A percentile compares a stretch with the other conserved stretches of the same genome.
These are phyloP conservation scores for Lactifluus subvellereus DNA, from an alignment of 768 basidiomycete genomes.

Conservation along the genomic window DNA sequence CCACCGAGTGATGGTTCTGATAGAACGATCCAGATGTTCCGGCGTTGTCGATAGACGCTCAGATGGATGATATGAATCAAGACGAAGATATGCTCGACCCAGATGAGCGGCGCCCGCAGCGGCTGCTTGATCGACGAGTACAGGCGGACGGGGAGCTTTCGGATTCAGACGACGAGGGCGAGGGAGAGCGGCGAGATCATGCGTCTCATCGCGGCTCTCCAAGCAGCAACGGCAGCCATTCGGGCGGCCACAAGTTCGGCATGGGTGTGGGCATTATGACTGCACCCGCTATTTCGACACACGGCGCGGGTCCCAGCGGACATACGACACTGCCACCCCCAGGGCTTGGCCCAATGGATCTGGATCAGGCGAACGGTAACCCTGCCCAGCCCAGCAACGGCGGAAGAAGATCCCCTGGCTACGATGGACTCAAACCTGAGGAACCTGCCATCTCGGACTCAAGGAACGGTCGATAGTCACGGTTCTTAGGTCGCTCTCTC, in stretches of 20 bases:
- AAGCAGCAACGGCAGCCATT: slow-evolving; percentile 39
- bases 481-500: not conserved
- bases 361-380: slow-evolving; percentile 13
- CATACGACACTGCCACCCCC: slow-evolving; percentile 23
- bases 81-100: slow-evolving; percentile 80
- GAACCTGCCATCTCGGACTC: slow-evolving; percentile 23
- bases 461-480: slow-evolving; percentile 21
- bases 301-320: slow-evolving; percentile 67
- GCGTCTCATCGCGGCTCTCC: slow-evolving; percentile 38
- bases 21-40: slow-evolving; percentile 61
- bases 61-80: slow-evolving; percentile 71
- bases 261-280: slow-evolving; percentile 68
- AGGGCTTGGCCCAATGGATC: slow-evolving; percentile 18
- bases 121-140: slow-evolving; percentile 71
- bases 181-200: slow-evolving; percentile 74
- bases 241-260: slow-evolving; percentile 45
- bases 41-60: slow-evolving; percentile 73
- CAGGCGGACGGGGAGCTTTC: slow-evolving; percentile 88
- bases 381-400: slow-evolving; percentile 7
- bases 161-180: slow-evolving; percentile 97
- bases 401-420: slow-evolving; percentile 9
- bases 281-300: slow-evolving; percentile 50
- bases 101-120: slow-evolving; percentile 69
- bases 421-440: slow-evolving; percentile 15
- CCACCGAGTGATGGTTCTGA: not conserved